Evolutionary conservation across 2,329 filamentous ascomycete species (phyloP).

Genomic region (Colletotrichum tabaci): DNA sequence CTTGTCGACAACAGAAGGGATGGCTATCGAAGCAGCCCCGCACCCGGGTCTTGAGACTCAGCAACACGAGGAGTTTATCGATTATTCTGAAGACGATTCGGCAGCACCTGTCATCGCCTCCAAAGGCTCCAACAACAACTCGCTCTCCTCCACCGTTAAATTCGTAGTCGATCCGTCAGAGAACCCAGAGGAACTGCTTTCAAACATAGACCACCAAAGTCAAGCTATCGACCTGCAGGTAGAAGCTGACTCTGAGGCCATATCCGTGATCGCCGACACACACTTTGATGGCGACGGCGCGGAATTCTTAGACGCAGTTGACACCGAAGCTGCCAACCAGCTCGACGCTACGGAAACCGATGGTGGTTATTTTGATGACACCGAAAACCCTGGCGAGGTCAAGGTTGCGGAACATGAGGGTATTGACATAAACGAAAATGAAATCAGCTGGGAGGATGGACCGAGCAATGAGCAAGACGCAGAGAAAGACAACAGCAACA

Average conservation of each 20-base stretch:
- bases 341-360: not conserved
- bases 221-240: slow-evolving; percentile 23
- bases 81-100: slow-evolving; percentile 42
- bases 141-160: slow-evolving; percentile 29
- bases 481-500: not conserved
- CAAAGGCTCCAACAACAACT: slow-evolving; percentile 26
- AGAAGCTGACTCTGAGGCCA: not conserved
- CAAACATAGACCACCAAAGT: slow-evolving; percentile 46
- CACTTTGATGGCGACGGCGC: not conserved
- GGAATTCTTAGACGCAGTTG: not conserved
- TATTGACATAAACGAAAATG: slow-evolving; percentile 32
- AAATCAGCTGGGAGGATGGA: slow-evolving; percentile 44
- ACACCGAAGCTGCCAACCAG: not conserved
- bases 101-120: slow-evolving; percentile 16
- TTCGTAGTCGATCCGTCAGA: slow-evolving; percentile 7
- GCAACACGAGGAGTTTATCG: slow-evolving; percentile 37
- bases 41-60: slow-evolving; percentile 31
- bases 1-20: not conserved
- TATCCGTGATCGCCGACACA: slow-evolving; percentile 9
- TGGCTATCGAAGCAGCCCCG: slow-evolving; percentile 34
- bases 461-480: slow-evolving; percentile 12
- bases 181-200: not conserved
- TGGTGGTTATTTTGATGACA: slow-evolving; percentile 9
- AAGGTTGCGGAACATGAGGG: not conserved
- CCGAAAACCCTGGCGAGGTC: not conserved